Evolutionary conservation across 495 filamentous ascomycete genomes (phyloP).

Genomic region (Penicillium coprophilum): DNA sequence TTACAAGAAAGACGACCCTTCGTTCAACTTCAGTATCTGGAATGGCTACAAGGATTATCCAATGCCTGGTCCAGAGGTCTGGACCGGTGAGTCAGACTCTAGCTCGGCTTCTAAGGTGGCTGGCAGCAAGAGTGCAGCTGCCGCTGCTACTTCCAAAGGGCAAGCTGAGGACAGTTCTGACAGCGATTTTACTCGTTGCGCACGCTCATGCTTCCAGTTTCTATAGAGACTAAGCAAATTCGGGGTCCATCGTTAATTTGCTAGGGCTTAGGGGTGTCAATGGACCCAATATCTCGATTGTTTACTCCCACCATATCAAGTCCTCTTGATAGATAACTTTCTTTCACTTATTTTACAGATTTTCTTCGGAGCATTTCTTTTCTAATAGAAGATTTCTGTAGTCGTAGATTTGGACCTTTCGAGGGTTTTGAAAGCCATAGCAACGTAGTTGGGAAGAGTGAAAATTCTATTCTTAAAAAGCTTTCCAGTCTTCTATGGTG

Average conservation of each 20-base stretch:
- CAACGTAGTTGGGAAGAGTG: no score
- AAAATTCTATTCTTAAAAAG: not conserved
- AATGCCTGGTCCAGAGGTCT: not conserved
- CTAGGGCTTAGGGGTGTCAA: no score
- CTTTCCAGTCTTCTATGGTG: not conserved
- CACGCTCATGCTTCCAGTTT: not conserved
- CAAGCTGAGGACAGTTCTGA: not conserved
- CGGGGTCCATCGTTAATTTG: not conserved
- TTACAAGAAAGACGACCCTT: slow-evolving; percentile 29
- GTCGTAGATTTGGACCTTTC: not conserved
- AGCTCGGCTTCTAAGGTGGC: not conserved
- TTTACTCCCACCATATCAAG: no score
- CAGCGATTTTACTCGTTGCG: not conserved
- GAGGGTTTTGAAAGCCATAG: not conserved
- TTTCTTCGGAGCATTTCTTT: no score
- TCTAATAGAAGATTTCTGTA: no score
- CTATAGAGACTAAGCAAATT: not conserved
- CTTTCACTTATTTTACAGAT: no score
- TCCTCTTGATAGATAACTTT: no score
- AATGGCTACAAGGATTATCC: not conserved
- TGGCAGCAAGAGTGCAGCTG: not conserved
- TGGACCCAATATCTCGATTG: no score
- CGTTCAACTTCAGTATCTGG: not conserved
- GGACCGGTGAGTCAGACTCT: not conserved
- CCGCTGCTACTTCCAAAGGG: not conserved